A percentile compares a stretch with the other conserved stretches of the same genome.
These are phyloP conservation scores for Agroathelia rolfsii DNA, from an alignment of 1,284 basidiomycete genomes.

Conservation along the genomic window DNA sequence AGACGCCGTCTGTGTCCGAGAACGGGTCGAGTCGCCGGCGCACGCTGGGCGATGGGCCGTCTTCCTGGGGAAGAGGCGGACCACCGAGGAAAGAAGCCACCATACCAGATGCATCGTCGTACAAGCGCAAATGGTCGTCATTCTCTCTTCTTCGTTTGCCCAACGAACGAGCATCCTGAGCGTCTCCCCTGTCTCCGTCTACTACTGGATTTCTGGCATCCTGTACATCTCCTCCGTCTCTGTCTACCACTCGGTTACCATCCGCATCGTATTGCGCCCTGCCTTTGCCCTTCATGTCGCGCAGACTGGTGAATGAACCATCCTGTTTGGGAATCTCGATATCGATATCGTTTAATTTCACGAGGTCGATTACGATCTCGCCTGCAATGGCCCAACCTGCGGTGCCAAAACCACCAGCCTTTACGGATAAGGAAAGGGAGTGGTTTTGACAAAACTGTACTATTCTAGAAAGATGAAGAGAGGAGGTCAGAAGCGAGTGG, in stretches of 20 bases:
- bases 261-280: too few relatives aligned
- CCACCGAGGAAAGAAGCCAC: conserved; percentile 49
- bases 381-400: conserved; percentile 83
- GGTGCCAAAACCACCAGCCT: conserved; percentile 82
- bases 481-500: conserved; percentile 9
- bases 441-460: conserved; percentile 63
- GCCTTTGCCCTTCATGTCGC: conserved; percentile 48
- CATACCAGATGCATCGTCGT: conserved; percentile 40
- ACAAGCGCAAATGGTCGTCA: conserved; percentile 39
- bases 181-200: too few relatives aligned
- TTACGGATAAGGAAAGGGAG: conserved; percentile 68
- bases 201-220: not conserved
- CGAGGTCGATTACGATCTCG: conserved; percentile 75
- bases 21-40: conserved; percentile 30
- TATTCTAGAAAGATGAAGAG: conserved; percentile 30
- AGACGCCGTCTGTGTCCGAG: too few relatives aligned
- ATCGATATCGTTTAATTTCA: conserved; percentile 52
- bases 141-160: conserved; percentile 50
- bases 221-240: conserved; percentile 1
- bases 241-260: conserved; percentile 13
- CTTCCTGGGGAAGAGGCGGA: conserved; percentile 21
- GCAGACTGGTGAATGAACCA: conserved; percentile 47
- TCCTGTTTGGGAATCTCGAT: conserved; percentile 49
- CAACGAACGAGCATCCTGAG: conserved; percentile 12
- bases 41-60: conserved; percentile 30